Evolutionary conservation across 2,329 filamentous ascomycete species (phyloP).

Genomic region (Drechslerella coelobrocha): DNA sequence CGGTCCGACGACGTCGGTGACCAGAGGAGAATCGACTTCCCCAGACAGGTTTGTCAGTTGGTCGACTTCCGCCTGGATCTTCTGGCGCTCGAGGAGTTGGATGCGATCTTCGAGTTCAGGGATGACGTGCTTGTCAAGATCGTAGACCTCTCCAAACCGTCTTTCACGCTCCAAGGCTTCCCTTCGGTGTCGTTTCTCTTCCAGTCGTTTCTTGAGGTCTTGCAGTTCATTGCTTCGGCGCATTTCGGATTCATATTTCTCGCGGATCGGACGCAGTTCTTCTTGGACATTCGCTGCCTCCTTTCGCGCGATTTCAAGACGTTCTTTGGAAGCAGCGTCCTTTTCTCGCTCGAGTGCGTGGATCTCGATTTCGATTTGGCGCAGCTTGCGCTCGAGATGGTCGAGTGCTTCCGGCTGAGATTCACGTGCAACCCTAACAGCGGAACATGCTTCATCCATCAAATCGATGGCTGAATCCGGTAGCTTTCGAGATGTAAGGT

Average conservation of each 20-base stretch:
- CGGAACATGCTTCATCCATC: constrained; percentile 93
- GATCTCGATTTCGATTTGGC: constrained; percentile 96
- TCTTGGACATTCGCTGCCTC: constrained; percentile 95
- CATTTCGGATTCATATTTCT: constrained; percentile 96
- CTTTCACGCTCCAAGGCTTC: constrained; percentile 90
- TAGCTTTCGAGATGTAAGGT: constrained; percentile 86
- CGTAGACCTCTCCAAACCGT: constrained; percentile 85
- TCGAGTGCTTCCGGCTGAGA: constrained; percentile 96
- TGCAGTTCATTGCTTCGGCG: constrained; percentile 89
- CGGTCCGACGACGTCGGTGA: constrained; percentile 91
- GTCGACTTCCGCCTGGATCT: constrained; percentile 70
- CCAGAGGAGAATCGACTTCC: constrained; percentile 67
- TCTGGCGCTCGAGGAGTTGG: constrained; percentile 78
- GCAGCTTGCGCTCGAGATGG: constrained; percentile 85
- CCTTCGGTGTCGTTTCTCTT: constrained; percentile 86
- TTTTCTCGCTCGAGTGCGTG: constrained; percentile 92
- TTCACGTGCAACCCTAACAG: constrained; percentile 93
- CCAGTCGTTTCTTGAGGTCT: constrained; percentile 92
- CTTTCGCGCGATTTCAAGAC: constrained; percentile 80
- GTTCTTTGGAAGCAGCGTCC: constrained; percentile 86
- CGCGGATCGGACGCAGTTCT: constrained; percentile 85
- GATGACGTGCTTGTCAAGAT: constrained; percentile 96
- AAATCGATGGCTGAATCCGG: constrained; percentile 97
- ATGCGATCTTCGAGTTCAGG: constrained; percentile 87
- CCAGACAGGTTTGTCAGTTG: constrained; percentile 64